These are phyloP conservation scores for Veloporphyrellus conicus DNA, from an alignment of 1,284 basidiomycete species.

Conservation along the genomic window DNA sequence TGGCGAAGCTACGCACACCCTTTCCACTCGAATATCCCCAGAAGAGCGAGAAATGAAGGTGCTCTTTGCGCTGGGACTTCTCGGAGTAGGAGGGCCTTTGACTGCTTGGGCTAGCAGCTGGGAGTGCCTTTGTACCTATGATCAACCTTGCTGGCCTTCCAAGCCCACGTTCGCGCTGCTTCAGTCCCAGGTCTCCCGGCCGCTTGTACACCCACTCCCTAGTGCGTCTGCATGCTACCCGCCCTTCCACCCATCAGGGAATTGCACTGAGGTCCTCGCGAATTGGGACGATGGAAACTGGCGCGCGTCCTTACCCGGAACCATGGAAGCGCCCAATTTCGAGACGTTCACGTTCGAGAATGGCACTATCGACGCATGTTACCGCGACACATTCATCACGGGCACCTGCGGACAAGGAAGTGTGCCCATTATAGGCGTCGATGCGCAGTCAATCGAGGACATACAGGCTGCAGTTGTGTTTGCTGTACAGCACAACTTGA, in stretches of 20 bases:
- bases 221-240: slow-evolving; percentile 29
- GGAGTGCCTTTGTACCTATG: slow-evolving; percentile 1
- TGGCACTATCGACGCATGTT: neutral
- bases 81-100: neutral
- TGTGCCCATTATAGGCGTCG: slow-evolving; percentile 18
- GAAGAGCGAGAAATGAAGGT: neutral
- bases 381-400: neutral
- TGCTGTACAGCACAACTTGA: slow-evolving; percentile 38
- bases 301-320: neutral
- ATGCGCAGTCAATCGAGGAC: slow-evolving; percentile 34
- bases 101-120: neutral
- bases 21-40: no score
- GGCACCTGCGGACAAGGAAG: slow-evolving; percentile 16
- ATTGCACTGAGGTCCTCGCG: slow-evolving; percentile 18
- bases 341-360: neutral
- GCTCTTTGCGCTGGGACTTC: neutral
- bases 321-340: neutral
- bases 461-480: slow-evolving; percentile 36
- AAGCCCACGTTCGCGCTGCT: slow-evolving; percentile 34
- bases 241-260: slow-evolving; percentile 13
- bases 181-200: slow-evolving; percentile 28
- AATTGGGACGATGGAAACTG: neutral
- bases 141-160: slow-evolving; percentile 41
- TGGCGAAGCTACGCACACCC: no score
- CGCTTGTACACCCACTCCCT: slow-evolving; percentile 27